Evolutionary conservation across 2,329 filamentous ascomycete genomes (phyloP).

Genomic region (Xylaria multiplex): DNA sequence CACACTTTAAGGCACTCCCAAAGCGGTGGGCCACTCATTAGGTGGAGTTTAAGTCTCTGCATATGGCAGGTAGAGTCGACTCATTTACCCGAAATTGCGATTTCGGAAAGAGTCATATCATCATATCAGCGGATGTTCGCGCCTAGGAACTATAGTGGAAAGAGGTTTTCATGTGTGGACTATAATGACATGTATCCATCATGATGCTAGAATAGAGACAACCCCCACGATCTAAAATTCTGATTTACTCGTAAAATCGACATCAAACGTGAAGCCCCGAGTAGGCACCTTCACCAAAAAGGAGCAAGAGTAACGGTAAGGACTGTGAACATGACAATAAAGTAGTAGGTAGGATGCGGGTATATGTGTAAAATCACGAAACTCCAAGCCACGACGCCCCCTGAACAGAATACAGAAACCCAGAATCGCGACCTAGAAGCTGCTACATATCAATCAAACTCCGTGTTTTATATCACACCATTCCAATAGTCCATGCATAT

Average conservation of each 20-base stretch:
- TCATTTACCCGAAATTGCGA: background rate
- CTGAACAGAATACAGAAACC: slow-evolving; percentile 1
- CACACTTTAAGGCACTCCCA: background rate
- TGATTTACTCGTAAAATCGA: no score
- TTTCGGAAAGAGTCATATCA: background rate
- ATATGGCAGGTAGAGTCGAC: background rate
- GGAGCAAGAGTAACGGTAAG: background rate
- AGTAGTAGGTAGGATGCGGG: slow-evolving; percentile 1
- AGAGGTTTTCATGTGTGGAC: no score
- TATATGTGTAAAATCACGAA: slow-evolving; percentile 15
- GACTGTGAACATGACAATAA: background rate
- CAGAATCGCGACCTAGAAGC: background rate
- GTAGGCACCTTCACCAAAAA: background rate
- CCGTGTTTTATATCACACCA: background rate
- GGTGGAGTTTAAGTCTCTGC: background rate
- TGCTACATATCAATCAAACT: background rate
- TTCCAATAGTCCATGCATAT: background rate
- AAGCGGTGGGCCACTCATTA: background rate
- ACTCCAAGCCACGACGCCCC: background rate
- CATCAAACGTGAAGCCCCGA: no score
- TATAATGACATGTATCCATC: no score
- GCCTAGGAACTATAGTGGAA: no score
- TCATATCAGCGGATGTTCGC: background rate
- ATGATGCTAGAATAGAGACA: no score
- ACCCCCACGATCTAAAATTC: no score